These are phyloP conservation scores for Pugionium dolabratum DNA, from an alignment of 345 rosid species.

Conservation along the genomic window DNA sequence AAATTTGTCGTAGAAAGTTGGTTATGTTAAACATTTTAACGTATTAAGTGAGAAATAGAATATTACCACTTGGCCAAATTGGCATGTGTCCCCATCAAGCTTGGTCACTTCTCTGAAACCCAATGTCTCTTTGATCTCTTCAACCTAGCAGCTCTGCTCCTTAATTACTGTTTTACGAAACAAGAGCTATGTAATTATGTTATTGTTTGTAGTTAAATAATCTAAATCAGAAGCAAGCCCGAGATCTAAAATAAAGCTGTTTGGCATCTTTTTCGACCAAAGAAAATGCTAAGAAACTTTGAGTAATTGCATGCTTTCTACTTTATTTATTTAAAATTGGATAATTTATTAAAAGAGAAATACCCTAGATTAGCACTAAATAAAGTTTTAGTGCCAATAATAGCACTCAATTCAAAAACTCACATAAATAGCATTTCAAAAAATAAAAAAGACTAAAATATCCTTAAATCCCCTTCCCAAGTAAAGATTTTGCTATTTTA, in stretches of 20 bases:
- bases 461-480: too few relatives aligned
- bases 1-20: conserved; percentile 29
- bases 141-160: conserved; percentile 33
- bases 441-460: too few relatives aligned
- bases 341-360: too few relatives aligned
- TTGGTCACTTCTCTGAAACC: conserved; percentile 36
- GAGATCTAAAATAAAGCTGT: not conserved
- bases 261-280: conserved; percentile 31
- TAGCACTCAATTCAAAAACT: too few relatives aligned
- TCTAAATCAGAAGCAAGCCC: conserved; percentile 14
- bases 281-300: conserved; percentile 14
- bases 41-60: conserved; percentile 20
- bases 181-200: conserved; percentile 28
- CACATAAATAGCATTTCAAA: too few relatives aligned
- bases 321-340: not conserved
- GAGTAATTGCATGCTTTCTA: not conserved
- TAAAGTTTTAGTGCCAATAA: too few relatives aligned
- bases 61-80: conserved; percentile 37
- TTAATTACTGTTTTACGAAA: conserved; percentile 36
- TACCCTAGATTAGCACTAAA: too few relatives aligned
- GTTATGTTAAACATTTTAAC: conserved; percentile 17
- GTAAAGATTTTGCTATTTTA: too few relatives aligned
- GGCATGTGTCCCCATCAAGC: conserved; percentile 44
- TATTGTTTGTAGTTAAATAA: not conserved
- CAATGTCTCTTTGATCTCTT: conserved; percentile 29